phyloP scores from a whole-genome alignment of 2,329 filamentous ascomycete species.

The Pseudopithomyces chartarum region DNA sequence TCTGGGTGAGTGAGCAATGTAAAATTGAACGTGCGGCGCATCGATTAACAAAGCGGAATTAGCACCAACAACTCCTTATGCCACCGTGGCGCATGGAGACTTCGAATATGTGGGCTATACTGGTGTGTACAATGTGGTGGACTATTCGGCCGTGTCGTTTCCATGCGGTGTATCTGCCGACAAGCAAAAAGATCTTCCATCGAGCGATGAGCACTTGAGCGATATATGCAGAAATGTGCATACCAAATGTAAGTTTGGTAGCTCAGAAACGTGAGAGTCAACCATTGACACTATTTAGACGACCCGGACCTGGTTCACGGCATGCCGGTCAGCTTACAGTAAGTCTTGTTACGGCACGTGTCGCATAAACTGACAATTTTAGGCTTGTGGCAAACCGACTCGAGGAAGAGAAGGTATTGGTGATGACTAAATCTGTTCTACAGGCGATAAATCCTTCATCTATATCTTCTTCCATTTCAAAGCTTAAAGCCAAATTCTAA shows the following conservation, averaged over 20 bases:
- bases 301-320: conserved; percentile 47
- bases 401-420: conserved; percentile 51
- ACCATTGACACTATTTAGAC: conserved; percentile 30
- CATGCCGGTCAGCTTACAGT: conserved; percentile 50
- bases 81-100: conserved; percentile 48
- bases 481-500: conserved; percentile 1
- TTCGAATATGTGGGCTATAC: conserved; percentile 54
- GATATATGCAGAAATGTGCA: conserved; percentile 47
- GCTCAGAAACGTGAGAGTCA: neutral
- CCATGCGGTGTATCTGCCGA: conserved; percentile 49
- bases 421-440: conserved; percentile 44
- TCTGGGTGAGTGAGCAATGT: conserved; percentile 32
- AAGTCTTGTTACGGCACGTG: conserved; percentile 9
- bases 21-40: neutral
- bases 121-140: conserved; percentile 55
- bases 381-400: conserved; percentile 46
- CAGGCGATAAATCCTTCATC: conserved; percentile 28
- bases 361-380: neutral
- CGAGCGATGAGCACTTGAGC: conserved; percentile 35
- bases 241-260: conserved; percentile 45
- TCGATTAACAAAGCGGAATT: conserved; percentile 10
- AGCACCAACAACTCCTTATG: conserved; percentile 53
- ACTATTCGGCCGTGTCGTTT: conserved; percentile 54
- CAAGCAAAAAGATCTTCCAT: conserved; percentile 42
- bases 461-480: neutral